These are phyloP conservation scores for Phytophthora citrophthora DNA, from an alignment of 352 stramenopile genomes.

Conservation along the genomic window DNA sequence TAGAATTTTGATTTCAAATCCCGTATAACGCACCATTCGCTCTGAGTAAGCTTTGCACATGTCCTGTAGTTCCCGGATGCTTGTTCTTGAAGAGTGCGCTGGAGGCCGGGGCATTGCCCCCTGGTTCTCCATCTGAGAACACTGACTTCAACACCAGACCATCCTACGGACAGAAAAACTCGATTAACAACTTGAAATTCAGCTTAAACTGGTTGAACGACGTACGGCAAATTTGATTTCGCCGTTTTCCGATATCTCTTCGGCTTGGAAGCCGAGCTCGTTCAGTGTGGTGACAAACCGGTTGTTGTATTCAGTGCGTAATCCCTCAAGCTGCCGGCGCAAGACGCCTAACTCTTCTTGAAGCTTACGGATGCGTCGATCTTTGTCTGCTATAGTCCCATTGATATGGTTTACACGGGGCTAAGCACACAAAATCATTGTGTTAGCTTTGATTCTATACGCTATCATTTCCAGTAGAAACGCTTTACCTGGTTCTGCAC, in stretches of 20 bases:
- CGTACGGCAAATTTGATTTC: constrained; percentile 86
- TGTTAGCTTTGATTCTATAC: constrained; percentile 3
- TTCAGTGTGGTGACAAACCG: constrained; percentile 75
- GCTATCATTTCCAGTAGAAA: neutral
- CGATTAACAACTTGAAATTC: neutral
- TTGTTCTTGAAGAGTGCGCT: constrained; percentile 15
- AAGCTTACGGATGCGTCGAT: constrained; percentile 83
- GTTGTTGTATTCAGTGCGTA: constrained; percentile 80
- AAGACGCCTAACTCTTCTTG: constrained; percentile 75
- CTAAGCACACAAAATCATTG: constrained; percentile 14
- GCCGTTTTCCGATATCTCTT: constrained; percentile 75
- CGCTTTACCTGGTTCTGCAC: constrained; percentile 84
- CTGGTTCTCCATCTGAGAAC: constrained; percentile 46
- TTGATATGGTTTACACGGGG: constrained; percentile 89
- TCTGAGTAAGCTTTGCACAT: constrained; percentile 26
- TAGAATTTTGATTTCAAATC: neutral
- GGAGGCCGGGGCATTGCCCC: neutral
- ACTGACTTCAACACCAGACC: constrained; percentile 70
- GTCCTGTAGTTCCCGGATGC: constrained; percentile 4
- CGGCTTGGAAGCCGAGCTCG: constrained; percentile 80
- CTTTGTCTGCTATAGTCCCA: constrained; percentile 81
- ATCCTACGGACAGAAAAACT: constrained; percentile 43
- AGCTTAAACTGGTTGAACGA: neutral
- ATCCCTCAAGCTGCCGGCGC: constrained; percentile 65
- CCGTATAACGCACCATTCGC: constrained; percentile 20